phyloP scores from a whole-genome alignment of 192 early-diverging fungal species.

The Backusella morwellensis region DNA sequence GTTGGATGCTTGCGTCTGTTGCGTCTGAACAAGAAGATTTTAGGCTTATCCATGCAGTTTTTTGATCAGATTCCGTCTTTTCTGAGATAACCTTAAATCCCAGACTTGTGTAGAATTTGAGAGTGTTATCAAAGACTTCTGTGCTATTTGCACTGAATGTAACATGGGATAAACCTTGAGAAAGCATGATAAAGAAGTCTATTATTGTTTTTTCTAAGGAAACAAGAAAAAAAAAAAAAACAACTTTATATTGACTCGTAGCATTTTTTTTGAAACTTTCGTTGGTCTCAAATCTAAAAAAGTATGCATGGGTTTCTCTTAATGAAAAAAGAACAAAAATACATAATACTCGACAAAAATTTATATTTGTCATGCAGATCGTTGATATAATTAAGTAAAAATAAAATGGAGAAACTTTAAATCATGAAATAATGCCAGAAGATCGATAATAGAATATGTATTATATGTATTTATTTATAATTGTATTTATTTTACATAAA shows the following conservation, averaged over 20 bases:
- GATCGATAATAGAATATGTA: too few relatives aligned
- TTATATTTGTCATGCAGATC: neutral
- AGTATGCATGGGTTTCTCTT: neutral
- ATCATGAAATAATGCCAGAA: neutral
- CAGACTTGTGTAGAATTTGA: neutral
- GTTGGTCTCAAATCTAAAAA: neutral
- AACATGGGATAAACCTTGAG: conserved; percentile 14
- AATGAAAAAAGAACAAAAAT: neutral
- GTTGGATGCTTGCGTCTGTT: conserved; percentile 9
- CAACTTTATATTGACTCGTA: neutral
- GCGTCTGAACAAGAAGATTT: neutral
- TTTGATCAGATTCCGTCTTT: neutral
- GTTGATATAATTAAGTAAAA: neutral
- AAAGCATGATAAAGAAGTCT: conserved; percentile 1
- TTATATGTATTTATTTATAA: neutral
- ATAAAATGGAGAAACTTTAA: neutral
- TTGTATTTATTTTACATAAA: conserved; percentile 60
- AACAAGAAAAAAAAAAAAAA: neutral
- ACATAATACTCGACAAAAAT: neutral
- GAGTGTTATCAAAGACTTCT: neutral
- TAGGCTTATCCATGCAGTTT: conserved; percentile 5
- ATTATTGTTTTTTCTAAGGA: neutral
- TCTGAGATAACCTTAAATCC: neutral
- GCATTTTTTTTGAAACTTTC: neutral
- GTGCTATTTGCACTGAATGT: neutral